Conservation (phyloP, 2,329 filamentous ascomycete genomes). For the Penicillium sp. region DNA sequence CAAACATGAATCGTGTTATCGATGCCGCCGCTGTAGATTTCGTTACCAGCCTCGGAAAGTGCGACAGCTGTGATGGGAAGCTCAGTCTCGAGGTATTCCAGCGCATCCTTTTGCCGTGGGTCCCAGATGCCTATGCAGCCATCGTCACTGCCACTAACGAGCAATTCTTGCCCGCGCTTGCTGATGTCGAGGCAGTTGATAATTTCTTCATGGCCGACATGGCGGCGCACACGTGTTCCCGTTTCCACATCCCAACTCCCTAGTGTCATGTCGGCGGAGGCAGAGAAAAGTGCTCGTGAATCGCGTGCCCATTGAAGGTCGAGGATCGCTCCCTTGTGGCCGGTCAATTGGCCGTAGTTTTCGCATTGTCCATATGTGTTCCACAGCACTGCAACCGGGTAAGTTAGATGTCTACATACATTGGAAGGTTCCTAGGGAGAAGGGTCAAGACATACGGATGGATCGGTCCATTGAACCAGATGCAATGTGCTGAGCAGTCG, state of each 20-base stretch:
- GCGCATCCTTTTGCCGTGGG: slow-evolving; percentile 83
- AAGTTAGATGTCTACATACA: not conserved
- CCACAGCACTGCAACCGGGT: slow-evolving; percentile 74
- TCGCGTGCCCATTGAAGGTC: slow-evolving; percentile 98
- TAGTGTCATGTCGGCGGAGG: slow-evolving; percentile 89
- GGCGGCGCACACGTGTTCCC: slow-evolving; percentile 86
- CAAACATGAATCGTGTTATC: slow-evolving; percentile 98
- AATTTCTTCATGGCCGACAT: slow-evolving; percentile 93
- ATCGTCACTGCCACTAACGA: slow-evolving; percentile 92
- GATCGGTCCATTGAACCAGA: slow-evolving; percentile 94
- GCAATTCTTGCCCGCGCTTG: slow-evolving; percentile 83
- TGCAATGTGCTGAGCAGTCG: slow-evolving; percentile 83
- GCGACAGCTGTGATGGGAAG: slow-evolving; percentile 91
- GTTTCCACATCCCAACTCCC: slow-evolving; percentile 95
- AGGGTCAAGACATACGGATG: slow-evolving; percentile 65
- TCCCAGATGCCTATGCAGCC: slow-evolving; percentile 96
- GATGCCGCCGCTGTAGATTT: slow-evolving; percentile 91
- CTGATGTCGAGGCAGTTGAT: slow-evolving; percentile 90
- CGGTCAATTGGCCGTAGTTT: slow-evolving; percentile 86
- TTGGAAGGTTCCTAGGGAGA: not conserved
- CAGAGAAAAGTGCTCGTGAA: slow-evolving; percentile 85
- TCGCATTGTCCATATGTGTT: slow-evolving; percentile 89
- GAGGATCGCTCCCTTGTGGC: slow-evolving; percentile 87
- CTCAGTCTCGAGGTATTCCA: slow-evolving; percentile 85
- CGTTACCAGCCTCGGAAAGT: slow-evolving; percentile 90